Evolutionary conservation across 148 eudicot genomes (phyloP).

Genomic region (Chenopodium berlandieri): DNA sequence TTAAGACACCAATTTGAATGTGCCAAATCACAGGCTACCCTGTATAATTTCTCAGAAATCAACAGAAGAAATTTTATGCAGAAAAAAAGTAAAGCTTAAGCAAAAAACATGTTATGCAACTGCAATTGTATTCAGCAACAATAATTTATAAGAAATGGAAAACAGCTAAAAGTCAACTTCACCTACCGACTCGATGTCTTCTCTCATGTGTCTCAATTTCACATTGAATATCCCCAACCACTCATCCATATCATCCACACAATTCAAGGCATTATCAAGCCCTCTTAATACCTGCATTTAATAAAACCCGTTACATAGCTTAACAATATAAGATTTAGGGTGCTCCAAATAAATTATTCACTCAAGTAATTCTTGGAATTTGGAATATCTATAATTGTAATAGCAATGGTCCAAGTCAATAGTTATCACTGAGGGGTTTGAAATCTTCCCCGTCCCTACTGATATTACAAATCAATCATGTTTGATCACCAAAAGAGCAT

Average conservation of each 20-base stretch:
- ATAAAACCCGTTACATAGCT: conserved; percentile 11
- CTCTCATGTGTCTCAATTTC: conserved; percentile 97
- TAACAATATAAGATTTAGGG: conserved; percentile 3
- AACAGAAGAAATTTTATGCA: not conserved
- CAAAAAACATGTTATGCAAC: not conserved
- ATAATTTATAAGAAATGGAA: not conserved
- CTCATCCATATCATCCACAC: conserved; percentile 98
- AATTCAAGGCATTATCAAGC: conserved; percentile 61
- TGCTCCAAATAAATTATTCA: conserved; percentile 6
- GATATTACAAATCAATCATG: not conserved
- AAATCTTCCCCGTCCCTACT: not conserved
- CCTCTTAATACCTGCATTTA: conserved; percentile 74
- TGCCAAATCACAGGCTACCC: not conserved
- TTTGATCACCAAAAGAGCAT: not conserved
- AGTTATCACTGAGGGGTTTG: not conserved
- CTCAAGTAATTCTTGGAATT: not conserved
- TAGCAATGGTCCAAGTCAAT: not conserved
- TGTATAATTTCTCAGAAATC: not conserved
- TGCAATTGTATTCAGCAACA: not conserved
- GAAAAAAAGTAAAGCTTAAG: not conserved
- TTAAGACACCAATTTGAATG: not conserved
- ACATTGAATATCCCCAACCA: conserved; percentile 94
- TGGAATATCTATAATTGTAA: not conserved
- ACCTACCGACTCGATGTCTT: conserved; percentile 94
- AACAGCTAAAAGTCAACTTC: conserved; percentile 2